Evolutionary conservation across 306 rosid genomes (phyloP), one percentile per base, ranked within the genome.

Genomic region (Cucumis cinereus): DNA sequence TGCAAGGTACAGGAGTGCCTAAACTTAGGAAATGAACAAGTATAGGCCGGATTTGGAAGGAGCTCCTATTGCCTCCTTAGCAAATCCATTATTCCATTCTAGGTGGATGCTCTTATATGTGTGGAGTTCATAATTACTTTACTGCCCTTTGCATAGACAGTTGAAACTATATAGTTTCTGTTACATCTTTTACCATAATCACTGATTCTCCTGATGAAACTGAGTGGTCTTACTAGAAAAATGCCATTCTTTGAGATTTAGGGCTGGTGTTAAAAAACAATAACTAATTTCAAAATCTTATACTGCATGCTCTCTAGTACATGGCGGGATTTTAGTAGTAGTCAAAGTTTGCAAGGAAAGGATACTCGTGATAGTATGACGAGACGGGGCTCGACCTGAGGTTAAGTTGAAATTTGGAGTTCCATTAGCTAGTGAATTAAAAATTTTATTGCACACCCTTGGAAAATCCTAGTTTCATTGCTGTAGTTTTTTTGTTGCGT

Each of bases 1-100:
- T 47, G 75, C 75, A 70, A 70, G 57, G 36, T 26, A 70, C 58
- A 15, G 41, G 75, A 47, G 53, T 70, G 75, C 75, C 57, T 70
- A 70, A 70, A 15, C 30, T 40, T 3, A 2, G 8, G 10, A 47
- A 47, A 15, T 47, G 2, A 52, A 52, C 2, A 68, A 40, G 53
- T 22, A 23, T 14, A 41, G 24, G 15, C 56, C 3, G 53, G 53
- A 36, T 20, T n/a, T 41, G 57, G 74, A 23, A 22, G 38, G 13
- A 43, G 36, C 12, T 45, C 57, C 8, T 43, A 55, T 23, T 45
- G 40, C n/a, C 38, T 45, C 8, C 15, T 45, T 26, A 23, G 28
- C 24, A 30, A 17, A 70, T 24, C 28, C 47, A 19, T 9, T n/a
- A 14, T 35, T 64, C 50, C 28, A 36, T 64, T 64, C 11, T 28